phyloP scores from a whole-genome alignment of 441 rosid species.

The Erysimum cheiri region DNA sequence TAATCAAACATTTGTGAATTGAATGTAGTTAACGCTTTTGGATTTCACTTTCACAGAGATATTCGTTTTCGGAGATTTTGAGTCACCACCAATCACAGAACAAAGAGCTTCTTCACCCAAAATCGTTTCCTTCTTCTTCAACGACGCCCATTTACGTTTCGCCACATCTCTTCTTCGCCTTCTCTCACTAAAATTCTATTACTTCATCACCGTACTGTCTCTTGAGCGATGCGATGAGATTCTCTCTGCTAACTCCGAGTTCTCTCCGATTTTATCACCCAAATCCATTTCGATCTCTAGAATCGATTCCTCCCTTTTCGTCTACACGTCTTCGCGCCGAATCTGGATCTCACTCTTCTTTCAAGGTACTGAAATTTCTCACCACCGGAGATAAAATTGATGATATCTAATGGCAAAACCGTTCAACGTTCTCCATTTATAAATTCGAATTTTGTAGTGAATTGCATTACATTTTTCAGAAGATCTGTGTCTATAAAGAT shows the following conservation, averaged over 20 bases:
- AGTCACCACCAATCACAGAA: constrained; percentile 3
- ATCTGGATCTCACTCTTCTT: constrained; percentile 38
- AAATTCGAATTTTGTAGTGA: background rate
- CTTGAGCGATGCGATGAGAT: constrained; percentile 52
- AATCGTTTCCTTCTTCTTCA: background rate
- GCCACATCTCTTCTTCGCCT: background rate
- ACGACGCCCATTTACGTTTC: background rate
- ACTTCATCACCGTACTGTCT: background rate
- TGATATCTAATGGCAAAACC: background rate
- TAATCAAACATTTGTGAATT: background rate
- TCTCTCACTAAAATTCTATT: too few species aligned
- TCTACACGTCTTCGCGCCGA: constrained; percentile 30
- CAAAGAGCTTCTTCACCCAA: background rate
- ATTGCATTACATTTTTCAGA: background rate
- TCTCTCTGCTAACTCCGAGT: constrained; percentile 43
- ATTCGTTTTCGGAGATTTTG: background rate
- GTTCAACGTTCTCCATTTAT: background rate
- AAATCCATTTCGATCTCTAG: constrained; percentile 36
- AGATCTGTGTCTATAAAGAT: too few species aligned
- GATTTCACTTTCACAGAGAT: background rate
- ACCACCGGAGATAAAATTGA: background rate
- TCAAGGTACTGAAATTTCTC: constrained; percentile 16
- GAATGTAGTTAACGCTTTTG: background rate
- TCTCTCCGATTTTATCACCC: constrained; percentile 23
- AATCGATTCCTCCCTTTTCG: constrained; percentile 28